Base-by-base conservation (phyloP, 2,329 filamentous ascomycete species). In the Fusarium haematococcum region DNA sequence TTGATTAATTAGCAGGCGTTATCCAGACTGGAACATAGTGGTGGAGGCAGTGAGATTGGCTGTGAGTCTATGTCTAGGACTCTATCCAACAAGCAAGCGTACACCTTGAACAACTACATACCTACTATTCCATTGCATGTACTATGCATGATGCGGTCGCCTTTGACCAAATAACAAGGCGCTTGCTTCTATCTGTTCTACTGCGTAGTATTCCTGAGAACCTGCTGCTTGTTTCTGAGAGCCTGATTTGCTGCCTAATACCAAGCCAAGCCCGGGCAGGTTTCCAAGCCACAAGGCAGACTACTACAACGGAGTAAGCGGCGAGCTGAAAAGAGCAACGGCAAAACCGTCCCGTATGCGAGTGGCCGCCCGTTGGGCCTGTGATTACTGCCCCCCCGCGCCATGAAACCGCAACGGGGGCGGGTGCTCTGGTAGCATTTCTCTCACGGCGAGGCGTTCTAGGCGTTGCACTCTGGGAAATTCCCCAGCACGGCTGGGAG, bases 401-500 rank as follows among this genome's bases (percentile, higher is more conserved):
- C 13, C 59, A 52, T 67, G 37, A 27, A 67, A 73, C 72, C 45
- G 30, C 33, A 70, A 68, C 63, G 48, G 45, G 20, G 41, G 43
- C 33, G 50, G 37, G 48, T 41, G 41, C 50, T 59, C 63, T 27
- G 43, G 48, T 27, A 39, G 37, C 25, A 41, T 37, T 69, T 45
- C 35, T 67, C 58, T 48, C 63, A 58, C 43, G 56, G 35, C 62
- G 60, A 69, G 68, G 71, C 71, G 65, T 69, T 74, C 48, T 69
- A 59, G 61, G 35, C 35, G 52, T 65, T 72, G 71, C 68, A 66
- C 33, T 58, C 32, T 66, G 43, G 43, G 18, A 50, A 18, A 7
- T 18, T 30, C 6, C 23, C 16, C 43, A 11, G 16, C 41, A 18
- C 23, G 43, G 23, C 43, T 27, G 14, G 43, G 43, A 23, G 23